Evolutionary conservation across 805 yeast species (phyloP).

Genomic region (Ogataea pilisensis): DNA sequence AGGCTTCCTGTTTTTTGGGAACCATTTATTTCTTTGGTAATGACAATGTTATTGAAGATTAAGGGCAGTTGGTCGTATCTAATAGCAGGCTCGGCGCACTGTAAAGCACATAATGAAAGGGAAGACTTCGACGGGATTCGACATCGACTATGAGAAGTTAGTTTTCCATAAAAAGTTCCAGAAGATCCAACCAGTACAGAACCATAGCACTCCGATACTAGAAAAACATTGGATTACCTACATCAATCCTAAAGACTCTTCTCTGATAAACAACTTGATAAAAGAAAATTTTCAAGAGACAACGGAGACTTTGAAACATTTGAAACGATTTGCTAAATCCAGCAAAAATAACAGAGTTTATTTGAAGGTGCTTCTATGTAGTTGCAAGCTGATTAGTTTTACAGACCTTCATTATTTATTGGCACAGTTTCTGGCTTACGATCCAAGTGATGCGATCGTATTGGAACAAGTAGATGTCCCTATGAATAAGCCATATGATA

Average conservation of each 20-base stretch:
- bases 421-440: conserved; percentile 12
- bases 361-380: conserved; percentile 19
- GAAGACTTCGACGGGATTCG: too few species aligned
- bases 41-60: too few species aligned
- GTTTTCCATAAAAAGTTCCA: conserved; percentile 36
- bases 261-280: conserved; percentile 23
- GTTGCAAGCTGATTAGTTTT: conserved; percentile 41
- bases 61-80: too few species aligned
- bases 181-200: conserved; percentile 34
- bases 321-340: conserved; percentile 48
- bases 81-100: too few species aligned
- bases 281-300: conserved; percentile 26
- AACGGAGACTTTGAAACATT: conserved; percentile 32
- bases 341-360: conserved; percentile 3
- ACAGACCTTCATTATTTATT: conserved; percentile 27
- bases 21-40: too few species aligned
- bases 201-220: conserved; percentile 27
- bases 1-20: too few species aligned
- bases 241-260: conserved; percentile 34
- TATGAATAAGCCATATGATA: conserved; percentile 58
- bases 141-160: conserved; percentile 41
- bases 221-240: conserved; percentile 41
- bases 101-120: too few species aligned
- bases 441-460: neutral
- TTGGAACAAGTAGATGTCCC: conserved; percentile 44